phyloP scores from a whole-genome alignment of 2,329 filamentous ascomycete species.

The Achaetomium macrosporum region DNA sequence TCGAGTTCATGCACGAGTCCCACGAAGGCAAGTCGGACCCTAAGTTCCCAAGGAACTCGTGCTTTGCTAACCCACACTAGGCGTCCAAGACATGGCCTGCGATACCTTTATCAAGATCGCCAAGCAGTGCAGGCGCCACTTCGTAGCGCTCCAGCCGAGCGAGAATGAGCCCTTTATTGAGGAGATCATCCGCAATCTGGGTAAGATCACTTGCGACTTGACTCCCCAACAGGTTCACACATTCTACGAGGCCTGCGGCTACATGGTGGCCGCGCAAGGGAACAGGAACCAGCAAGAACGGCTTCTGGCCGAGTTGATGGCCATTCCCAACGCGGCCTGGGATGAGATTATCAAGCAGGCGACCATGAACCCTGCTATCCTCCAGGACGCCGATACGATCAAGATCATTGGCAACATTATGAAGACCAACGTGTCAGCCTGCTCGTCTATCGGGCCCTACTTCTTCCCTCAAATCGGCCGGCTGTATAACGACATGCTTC shows the following conservation, averaged over 20 bases:
- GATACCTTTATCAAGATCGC: conserved; percentile 99
- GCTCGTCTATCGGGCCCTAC: conserved; percentile 90
- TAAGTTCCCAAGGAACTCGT: not conserved
- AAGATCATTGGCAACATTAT: conserved; percentile 99
- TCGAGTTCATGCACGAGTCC: conserved; percentile 99
- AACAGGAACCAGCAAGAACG: conserved; percentile 92
- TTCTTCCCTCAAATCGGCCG: conserved; percentile 97
- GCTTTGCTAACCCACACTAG: conserved; percentile 34
- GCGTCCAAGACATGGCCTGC: conserved; percentile 99
- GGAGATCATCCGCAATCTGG: conserved; percentile 92
- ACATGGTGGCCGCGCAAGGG: conserved; percentile 97
- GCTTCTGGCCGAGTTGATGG: conserved; percentile 87
- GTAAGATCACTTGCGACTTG: conserved; percentile 91
- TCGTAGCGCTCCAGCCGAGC: conserved; percentile 90
- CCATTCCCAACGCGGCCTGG: conserved; percentile 88
- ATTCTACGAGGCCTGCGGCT: conserved; percentile 97
- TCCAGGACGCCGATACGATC: conserved; percentile 91
- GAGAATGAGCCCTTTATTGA: conserved; percentile 97
- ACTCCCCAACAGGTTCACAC: conserved; percentile 97
- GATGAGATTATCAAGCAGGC: conserved; percentile 88
- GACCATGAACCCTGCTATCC: conserved; percentile 73
- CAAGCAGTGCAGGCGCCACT: conserved; percentile 94
- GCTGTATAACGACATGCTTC: conserved; percentile 97
- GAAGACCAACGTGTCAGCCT: conserved; percentile 99
- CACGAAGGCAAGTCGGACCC: conserved; percentile 66